phyloP scores from a whole-genome alignment of 768 basidiomycete genomes.

The Naganishia vishniacii region DNA sequence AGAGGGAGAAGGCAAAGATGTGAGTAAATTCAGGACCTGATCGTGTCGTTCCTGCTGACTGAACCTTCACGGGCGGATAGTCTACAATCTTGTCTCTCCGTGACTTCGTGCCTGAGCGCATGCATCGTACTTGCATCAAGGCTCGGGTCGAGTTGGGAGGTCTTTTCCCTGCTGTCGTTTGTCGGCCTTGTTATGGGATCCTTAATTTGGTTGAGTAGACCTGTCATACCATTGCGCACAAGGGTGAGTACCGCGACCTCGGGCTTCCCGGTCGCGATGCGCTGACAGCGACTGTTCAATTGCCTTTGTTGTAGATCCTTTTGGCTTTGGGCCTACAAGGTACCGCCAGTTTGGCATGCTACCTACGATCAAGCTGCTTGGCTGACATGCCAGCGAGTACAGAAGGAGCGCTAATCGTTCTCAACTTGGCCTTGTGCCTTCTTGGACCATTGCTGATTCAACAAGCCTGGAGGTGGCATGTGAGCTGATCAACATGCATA shows the following conservation, averaged over 20 bases:
- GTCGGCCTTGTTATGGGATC: conserved; percentile 50
- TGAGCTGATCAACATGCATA: neutral
- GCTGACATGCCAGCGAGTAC: conserved; percentile 6
- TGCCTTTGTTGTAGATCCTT: neutral
- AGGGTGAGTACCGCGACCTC: neutral
- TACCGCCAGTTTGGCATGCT: conserved; percentile 1
- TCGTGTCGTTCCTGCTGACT: no score
- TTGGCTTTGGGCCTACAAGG: neutral
- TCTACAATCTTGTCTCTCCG: conserved; percentile 47
- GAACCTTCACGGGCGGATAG: no score
- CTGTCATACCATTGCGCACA: conserved; percentile 3
- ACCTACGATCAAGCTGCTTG: neutral
- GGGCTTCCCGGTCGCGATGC: no score
- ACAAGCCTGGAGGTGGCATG: conserved; percentile 17
- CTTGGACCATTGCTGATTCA: conserved; percentile 3
- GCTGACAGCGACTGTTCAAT: no score
- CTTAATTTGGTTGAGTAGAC: conserved; percentile 22
- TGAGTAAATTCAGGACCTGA: no score
- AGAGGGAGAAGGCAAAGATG: conserved; percentile 35
- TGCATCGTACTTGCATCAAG: conserved; percentile 91
- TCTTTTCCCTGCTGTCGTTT: conserved; percentile 82
- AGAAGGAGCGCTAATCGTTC: conserved; percentile 2
- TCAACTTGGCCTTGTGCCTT: conserved; percentile 10
- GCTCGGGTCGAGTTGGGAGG: conserved; percentile 70
- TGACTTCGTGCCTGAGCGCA: conserved; percentile 74